A percentile compares a stretch with the other conserved stretches of the same genome.
Evolutionary conservation across 805 yeast genomes (phyloP).

Genomic region (Candida palmyrensis): DNA sequence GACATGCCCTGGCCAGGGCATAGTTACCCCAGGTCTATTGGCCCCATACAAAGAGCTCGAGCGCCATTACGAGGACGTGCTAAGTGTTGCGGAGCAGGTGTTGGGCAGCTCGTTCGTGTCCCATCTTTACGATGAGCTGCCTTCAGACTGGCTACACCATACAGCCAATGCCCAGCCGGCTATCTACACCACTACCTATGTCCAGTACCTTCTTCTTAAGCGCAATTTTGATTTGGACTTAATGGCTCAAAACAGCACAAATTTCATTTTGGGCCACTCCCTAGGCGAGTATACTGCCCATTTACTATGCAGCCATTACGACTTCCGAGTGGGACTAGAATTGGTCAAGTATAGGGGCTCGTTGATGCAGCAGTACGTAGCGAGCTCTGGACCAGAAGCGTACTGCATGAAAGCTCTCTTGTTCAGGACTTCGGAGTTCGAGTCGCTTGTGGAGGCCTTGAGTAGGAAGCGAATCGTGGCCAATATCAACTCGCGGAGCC

Average conservation of each 20-base stretch:
- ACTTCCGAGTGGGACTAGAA: slow-evolving; percentile 28
- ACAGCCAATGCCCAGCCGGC: slow-evolving; percentile 54
- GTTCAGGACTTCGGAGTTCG: slow-evolving; percentile 19
- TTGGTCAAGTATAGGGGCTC: slow-evolving; percentile 42
- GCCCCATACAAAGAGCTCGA: slow-evolving; percentile 12
- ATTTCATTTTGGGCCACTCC: slow-evolving; percentile 42
- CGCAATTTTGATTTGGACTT: slow-evolving; percentile 15
- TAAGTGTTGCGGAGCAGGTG: slow-evolving; percentile 17
- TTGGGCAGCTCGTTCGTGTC: slow-evolving; percentile 17
- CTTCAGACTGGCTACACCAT: slow-evolving; percentile 17
- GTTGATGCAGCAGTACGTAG: slow-evolving; percentile 31
- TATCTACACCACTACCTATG: slow-evolving; percentile 37
- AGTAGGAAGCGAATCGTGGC: slow-evolving; percentile 32
- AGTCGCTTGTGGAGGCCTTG: slow-evolving; percentile 14
- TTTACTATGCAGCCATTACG: slow-evolving; percentile 29
- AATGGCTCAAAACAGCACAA: slow-evolving; percentile 8
- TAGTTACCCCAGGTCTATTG: slow-evolving; percentile 16
- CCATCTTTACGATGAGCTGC: slow-evolving; percentile 11
- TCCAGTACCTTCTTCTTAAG: slow-evolving; percentile 19
- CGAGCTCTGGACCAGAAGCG: slow-evolving; percentile 11
- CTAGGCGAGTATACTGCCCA: slow-evolving; percentile 48
- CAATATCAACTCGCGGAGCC: slow-evolving; percentile 39
- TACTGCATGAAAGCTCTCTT: slow-evolving; percentile 34
- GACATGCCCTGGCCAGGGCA: slow-evolving; percentile 35
- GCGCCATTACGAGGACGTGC: slow-evolving; percentile 4